Evolutionary conservation across 2,329 filamentous ascomycete species (phyloP).

Genomic region (Fonsecaea multimorphosa): DNA sequence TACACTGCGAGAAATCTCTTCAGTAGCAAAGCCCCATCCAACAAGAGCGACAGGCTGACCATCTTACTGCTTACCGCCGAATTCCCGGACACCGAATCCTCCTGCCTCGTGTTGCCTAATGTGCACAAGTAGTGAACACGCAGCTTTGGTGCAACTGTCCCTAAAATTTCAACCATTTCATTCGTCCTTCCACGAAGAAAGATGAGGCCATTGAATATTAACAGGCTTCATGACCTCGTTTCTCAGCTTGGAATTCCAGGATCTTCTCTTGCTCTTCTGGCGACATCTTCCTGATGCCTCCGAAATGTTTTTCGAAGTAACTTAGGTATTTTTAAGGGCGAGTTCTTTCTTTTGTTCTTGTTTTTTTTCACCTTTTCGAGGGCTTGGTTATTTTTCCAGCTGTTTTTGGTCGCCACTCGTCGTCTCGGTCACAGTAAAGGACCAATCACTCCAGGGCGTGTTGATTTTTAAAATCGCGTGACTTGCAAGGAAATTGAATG

Average conservation of each 20-base stretch:
- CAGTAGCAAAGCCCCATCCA: neutral
- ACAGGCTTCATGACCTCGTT: neutral
- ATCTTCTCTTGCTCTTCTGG: neutral
- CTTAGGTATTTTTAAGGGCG: neutral
- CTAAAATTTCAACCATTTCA: neutral
- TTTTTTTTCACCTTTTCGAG: neutral
- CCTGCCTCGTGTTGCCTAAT: no score
- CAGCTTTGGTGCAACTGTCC: no score
- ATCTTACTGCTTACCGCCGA: constrained; percentile 14
- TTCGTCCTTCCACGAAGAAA: neutral
- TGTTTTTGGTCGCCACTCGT: neutral
- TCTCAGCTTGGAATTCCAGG: neutral
- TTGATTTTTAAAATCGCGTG: neutral
- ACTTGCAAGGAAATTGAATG: neutral
- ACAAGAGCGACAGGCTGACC: neutral
- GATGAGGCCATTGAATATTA: neutral
- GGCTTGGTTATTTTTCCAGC: neutral
- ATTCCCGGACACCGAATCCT: constrained; percentile 6
- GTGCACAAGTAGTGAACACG: no score
- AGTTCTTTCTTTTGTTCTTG: neutral
- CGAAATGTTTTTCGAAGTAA: no score
- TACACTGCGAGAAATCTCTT: neutral
- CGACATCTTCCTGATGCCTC: no score
- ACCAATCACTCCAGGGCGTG: neutral
- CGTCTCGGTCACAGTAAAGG: neutral